Conservation (phyloP, 1,139 yeast species). For the Blastobotrys aristatus region DNA sequence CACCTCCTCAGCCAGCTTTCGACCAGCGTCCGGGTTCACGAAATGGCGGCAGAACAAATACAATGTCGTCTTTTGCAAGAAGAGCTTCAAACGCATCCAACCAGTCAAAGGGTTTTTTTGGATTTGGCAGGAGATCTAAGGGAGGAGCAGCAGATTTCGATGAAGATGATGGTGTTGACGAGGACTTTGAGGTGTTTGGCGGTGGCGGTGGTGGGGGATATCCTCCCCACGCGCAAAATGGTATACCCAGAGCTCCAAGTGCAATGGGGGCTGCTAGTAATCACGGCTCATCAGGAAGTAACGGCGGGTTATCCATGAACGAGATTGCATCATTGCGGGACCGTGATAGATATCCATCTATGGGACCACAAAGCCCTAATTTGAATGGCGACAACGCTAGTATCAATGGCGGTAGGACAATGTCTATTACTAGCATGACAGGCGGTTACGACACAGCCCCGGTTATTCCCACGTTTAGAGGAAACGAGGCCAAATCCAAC, state of each 20-base stretch:
- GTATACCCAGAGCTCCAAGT: conserved; percentile 10
- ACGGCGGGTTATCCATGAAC: conserved; percentile 24
- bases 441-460: conserved; percentile 35
- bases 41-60: conserved; percentile 13
- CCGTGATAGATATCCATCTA: conserved; percentile 35
- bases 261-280: neutral
- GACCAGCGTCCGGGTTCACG: conserved; percentile 14
- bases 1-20: conserved; percentile 14
- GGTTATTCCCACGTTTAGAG: conserved; percentile 33
- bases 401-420: conserved; percentile 25
- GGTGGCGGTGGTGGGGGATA: conserved; percentile 3
- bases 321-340: conserved; percentile 29
- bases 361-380: conserved; percentile 18
- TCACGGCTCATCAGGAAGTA: conserved; percentile 12
- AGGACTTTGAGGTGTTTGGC: conserved; percentile 4
- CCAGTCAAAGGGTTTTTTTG: conserved; percentile 12
- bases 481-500: conserved; percentile 18
- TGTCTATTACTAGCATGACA: conserved; percentile 32
- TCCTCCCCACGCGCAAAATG: neutral
- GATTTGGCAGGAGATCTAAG: conserved; percentile 12
- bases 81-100: conserved; percentile 14
- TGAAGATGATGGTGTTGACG: conserved; percentile 13
- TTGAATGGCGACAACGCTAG: neutral
- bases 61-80: conserved; percentile 17
- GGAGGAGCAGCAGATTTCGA: conserved; percentile 12